phyloP scores from a whole-genome alignment of 225 moss, liverwort and hornwort genomes.

The Asterella californica region DNA sequence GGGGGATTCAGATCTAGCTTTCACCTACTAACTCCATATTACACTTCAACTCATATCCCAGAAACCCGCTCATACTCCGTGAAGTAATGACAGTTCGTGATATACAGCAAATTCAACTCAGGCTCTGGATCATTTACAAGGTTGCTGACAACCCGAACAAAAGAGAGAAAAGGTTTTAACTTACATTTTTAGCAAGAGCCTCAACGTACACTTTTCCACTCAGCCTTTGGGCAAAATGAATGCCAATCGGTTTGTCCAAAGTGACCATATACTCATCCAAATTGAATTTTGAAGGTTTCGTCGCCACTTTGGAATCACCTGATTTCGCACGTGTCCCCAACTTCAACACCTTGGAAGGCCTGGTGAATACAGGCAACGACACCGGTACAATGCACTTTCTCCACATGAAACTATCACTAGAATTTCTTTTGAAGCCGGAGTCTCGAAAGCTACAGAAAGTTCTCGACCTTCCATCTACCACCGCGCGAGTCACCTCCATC shows the following conservation, averaged over 20 bases:
- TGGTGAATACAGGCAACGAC: not conserved
- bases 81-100: not conserved
- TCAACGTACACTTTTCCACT: conserved; percentile 80
- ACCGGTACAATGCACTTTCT: not conserved
- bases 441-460: not conserved
- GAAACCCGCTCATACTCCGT: not conserved
- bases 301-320: conserved; percentile 36
- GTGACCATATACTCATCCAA: conserved; percentile 87
- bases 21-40: not conserved
- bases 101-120: not conserved
- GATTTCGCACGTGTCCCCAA: conserved; percentile 7
- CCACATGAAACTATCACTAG: not conserved
- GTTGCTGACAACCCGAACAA: not conserved
- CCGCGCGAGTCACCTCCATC: not conserved
- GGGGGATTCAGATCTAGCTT: not conserved
- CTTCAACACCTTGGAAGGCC: not conserved
- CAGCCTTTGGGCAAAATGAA: conserved; percentile 77
- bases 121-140: no score
- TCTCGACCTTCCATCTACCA: not conserved
- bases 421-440: not conserved
- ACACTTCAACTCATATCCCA: not conserved
- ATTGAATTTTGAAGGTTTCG: conserved; percentile 52
- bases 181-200: conserved; percentile 70
- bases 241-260: conserved; percentile 71
- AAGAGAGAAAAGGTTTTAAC: not conserved